These are phyloP conservation scores for Alloteropsis semialata DNA, from an alignment of 176 grass and related monocot genomes.

Conservation along the genomic window DNA sequence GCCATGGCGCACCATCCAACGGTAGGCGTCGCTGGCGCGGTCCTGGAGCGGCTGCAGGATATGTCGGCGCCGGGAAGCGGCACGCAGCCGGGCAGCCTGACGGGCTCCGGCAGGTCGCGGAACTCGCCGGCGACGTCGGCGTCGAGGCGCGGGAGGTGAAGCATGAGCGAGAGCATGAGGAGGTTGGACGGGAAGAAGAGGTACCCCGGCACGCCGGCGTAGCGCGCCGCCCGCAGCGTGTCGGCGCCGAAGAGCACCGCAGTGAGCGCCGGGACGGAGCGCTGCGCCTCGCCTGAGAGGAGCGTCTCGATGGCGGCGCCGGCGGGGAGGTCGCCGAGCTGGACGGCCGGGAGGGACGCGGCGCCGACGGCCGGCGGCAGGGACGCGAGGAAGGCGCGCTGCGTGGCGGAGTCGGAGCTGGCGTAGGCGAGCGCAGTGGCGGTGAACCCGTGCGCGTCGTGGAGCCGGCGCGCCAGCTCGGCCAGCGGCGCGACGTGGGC, in stretches of 20 bases:
- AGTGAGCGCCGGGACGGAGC: background rate
- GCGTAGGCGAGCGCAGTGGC: slow-evolving; percentile 53
- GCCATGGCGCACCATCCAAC: slow-evolving; percentile 47
- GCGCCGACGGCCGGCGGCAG: slow-evolving; percentile 29
- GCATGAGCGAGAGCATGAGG: too few species aligned
- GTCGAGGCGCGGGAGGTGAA: slow-evolving; percentile 47
- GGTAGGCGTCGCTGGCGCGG: slow-evolving; percentile 35
- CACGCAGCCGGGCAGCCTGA: slow-evolving; percentile 56
- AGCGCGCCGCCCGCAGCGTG: slow-evolving; percentile 31
- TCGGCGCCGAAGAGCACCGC: slow-evolving; percentile 37
- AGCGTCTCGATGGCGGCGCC: slow-evolving; percentile 38
- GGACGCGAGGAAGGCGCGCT: slow-evolving; percentile 21
- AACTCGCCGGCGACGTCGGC: slow-evolving; percentile 21
- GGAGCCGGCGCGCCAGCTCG: slow-evolving; percentile 47
- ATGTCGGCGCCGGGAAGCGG: slow-evolving; percentile 38
- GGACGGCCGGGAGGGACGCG: slow-evolving; percentile 31
- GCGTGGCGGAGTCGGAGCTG: slow-evolving; percentile 11
- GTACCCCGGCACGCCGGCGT: slow-evolving; percentile 39
- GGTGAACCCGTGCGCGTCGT: slow-evolving; percentile 41
- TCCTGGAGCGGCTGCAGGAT: slow-evolving; percentile 47
- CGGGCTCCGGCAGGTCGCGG: slow-evolving; percentile 36
- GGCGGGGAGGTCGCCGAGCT: slow-evolving; percentile 26
- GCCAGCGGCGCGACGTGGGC: slow-evolving; percentile 50
- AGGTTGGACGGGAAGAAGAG: slow-evolving; percentile 61
- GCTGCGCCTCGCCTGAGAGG: slow-evolving; percentile 28